A percentile compares a stretch with the other conserved stretches of the same genome.
Conservation (phyloP, 306 rosid species). For the Crotalaria pallida region DNA sequence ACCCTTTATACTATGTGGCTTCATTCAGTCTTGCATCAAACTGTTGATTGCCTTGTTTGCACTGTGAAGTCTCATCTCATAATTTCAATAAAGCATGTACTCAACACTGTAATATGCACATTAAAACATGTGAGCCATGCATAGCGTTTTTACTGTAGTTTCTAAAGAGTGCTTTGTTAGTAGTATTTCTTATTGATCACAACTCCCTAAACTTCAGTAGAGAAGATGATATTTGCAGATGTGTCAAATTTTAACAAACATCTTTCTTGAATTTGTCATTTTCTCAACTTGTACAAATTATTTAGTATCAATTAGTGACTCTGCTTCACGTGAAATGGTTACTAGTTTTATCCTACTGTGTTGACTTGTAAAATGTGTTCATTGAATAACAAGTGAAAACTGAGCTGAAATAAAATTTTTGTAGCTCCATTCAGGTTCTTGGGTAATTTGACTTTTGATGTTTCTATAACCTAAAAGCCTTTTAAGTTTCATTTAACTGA, state of each 20-base stretch:
- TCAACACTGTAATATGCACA: neutral
- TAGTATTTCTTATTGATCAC: neutral
- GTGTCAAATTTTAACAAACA: neutral
- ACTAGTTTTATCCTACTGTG: constrained; percentile 1
- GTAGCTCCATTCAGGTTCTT: neutral
- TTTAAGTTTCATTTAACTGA: constrained; percentile 4
- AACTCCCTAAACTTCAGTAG: neutral
- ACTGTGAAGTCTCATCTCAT: neutral
- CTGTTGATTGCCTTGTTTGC: neutral
- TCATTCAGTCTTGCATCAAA: constrained; percentile 1
- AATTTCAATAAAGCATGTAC: neutral
- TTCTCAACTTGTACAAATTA: neutral
- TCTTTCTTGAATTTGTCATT: neutral
- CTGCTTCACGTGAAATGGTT: neutral
- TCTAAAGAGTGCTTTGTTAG: neutral
- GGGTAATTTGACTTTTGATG: neutral
- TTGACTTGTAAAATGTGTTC: constrained; percentile 5
- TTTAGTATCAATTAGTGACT: neutral
- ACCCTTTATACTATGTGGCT: neutral
- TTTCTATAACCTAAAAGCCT: neutral
- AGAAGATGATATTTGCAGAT: neutral
- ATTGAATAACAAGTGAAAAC: neutral
- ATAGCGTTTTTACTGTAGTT: neutral
- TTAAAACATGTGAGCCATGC: neutral
- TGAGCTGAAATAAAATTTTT: neutral